phyloP scores from a whole-genome alignment of 129 eudicot species.

The Lactuca saligna region DNA sequence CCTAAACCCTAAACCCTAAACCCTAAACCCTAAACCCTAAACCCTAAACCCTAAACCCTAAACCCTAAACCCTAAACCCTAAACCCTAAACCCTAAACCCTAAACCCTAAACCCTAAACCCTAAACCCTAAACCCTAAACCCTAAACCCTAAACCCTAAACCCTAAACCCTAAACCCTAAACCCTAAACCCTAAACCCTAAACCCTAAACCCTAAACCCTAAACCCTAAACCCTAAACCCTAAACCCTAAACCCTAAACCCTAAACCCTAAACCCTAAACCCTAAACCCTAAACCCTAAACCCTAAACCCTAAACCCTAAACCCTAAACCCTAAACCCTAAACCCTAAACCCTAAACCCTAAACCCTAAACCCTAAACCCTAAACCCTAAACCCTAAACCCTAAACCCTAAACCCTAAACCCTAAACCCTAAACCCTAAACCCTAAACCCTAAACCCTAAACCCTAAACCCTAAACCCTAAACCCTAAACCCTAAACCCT shows the following conservation, averaged over 20 bases:
- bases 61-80: background rate
- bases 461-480: background rate
- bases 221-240: background rate
- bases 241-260: background rate
- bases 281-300: background rate
- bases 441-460: background rate
- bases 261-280: background rate
- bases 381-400: background rate
- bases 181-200: background rate
- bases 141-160: background rate
- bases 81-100: background rate
- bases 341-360: background rate
- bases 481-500: background rate
- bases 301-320: background rate
- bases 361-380: background rate
- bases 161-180: background rate
- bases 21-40: background rate
- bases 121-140: background rate
- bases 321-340: background rate
- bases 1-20: background rate
- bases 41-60: background rate
- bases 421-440: background rate
- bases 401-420: background rate
- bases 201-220: background rate
- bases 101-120: background rate